A percentile compares a stretch with the other conserved stretches of the same genome.
Evolutionary conservation across 257 asterid genomes (phyloP).

Genomic region (Thymus quinquecostatus): DNA sequence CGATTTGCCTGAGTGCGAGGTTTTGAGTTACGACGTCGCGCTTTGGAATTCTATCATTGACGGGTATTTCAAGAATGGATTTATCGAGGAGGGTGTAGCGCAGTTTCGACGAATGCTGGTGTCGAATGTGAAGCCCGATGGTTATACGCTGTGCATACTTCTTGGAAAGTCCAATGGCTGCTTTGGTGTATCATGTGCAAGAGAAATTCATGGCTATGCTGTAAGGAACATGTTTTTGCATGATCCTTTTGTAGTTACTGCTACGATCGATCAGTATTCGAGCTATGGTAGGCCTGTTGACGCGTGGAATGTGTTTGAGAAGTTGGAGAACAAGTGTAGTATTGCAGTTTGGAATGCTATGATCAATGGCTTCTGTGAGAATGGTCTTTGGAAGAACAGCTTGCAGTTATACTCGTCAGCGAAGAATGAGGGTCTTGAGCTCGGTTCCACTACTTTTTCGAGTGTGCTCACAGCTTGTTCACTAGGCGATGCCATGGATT

Average conservation of each 20-base stretch:
- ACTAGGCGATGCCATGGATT: slow-evolving; percentile 46
- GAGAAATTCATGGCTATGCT: slow-evolving; percentile 67
- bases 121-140: slow-evolving; percentile 67
- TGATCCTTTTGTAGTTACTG: slow-evolving; percentile 69
- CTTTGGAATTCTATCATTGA: slow-evolving; percentile 83
- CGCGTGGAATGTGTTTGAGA: slow-evolving; percentile 68
- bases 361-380: slow-evolving; percentile 67
- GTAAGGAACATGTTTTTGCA: slow-evolving; percentile 48
- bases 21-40: slow-evolving; percentile 56
- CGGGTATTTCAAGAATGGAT: slow-evolving; percentile 58
- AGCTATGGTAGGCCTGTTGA: slow-evolving; percentile 48
- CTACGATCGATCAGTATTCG: slow-evolving; percentile 71
- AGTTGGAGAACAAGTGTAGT: slow-evolving; percentile 41
- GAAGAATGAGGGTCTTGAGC: slow-evolving; percentile 49
- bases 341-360: slow-evolving; percentile 75
- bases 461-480: slow-evolving; percentile 68
- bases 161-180: slow-evolving; percentile 49
- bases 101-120: slow-evolving; percentile 63
- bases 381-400: slow-evolving; percentile 64
- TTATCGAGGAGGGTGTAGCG: slow-evolving; percentile 45
- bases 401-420: slow-evolving; percentile 52
- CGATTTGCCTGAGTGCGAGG: slow-evolving; percentile 45
- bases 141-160: slow-evolving; percentile 74
- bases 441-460: slow-evolving; percentile 65
- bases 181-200: slow-evolving; percentile 42